These are phyloP conservation scores for Lasiodiplodia sp. DNA, from an alignment of 2,329 filamentous ascomycete species.

Conservation along the genomic window DNA sequence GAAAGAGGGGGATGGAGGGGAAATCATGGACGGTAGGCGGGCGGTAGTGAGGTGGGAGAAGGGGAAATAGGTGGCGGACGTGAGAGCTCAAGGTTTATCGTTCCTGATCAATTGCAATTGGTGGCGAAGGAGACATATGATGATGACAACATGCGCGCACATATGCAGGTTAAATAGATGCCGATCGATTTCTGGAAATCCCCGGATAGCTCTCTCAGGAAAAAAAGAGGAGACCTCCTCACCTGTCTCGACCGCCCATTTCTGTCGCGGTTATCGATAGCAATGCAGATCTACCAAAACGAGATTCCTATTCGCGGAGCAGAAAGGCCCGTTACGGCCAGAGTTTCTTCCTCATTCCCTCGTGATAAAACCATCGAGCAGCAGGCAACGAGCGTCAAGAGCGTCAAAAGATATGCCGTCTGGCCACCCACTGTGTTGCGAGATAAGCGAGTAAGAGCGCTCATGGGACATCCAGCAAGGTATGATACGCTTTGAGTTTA, in stretches of 20 bases:
- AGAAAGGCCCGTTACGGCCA: not conserved
- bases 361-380: not conserved
- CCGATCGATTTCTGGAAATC: slow-evolving; percentile 2
- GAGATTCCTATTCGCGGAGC: not conserved
- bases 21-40: too few relatives aligned
- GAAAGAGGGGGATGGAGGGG: too few relatives aligned
- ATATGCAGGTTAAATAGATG: slow-evolving; percentile 1
- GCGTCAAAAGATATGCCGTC: slow-evolving; percentile 1
- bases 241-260: not conserved
- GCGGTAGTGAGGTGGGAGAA: not conserved
- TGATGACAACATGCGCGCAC: not conserved
- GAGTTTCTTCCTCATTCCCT: not conserved
- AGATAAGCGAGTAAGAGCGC: slow-evolving; percentile 13
- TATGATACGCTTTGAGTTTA: not conserved
- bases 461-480: not conserved
- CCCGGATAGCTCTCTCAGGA: not conserved
- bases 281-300: not conserved
- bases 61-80: not conserved
- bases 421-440: not conserved
- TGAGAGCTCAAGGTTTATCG: not conserved
- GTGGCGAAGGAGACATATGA: not conserved
- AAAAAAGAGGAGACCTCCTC: not conserved
- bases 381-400: slow-evolving; percentile 13
- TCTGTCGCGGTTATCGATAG: not conserved
- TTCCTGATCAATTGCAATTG: not conserved